Base-by-base conservation (phyloP, 2,329 filamentous ascomycete species). In the Aspergillus niger region DNA sequence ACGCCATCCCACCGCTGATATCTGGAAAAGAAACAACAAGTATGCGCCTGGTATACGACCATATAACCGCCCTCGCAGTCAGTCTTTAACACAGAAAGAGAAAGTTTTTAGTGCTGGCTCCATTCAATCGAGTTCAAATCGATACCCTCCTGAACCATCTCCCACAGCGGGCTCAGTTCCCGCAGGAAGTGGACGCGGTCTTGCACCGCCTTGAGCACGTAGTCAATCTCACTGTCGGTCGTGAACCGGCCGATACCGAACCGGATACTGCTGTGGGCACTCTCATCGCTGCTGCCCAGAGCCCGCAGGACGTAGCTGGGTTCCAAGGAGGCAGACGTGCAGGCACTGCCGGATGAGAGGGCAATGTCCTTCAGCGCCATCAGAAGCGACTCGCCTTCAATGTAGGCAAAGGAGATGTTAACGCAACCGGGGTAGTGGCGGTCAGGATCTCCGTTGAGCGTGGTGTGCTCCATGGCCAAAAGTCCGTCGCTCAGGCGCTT, bases 331-430 rank as follows among this genome's bases (percentile, higher is more conserved):
- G 95, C 95, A 4, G 94, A 98, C 2, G 95, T 99, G 80, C 95
- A 99, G 5, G 95, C 95, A 72, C 92, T 97, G 59, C 95, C 95
- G 0, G 95, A 99, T 6, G 94, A 98, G 38, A 99, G 82, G 0
- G 95, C 95, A 77, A 99, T 97, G 69, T 99, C 95, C 80, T 99
- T 99, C 49, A 99, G 81, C 0, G 95, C 95, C 95, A 99, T 99
- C 65, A 99, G 85, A 1, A 99, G 88, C 2, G 95, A 98, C 79
- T 99, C 95, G 67, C 95, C 95, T 79, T 99, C 95, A 4, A 99
- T 92, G 72, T 99, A 99, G 36, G 95, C 94, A 73, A 99, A 99
- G 0, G 95, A 99, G 10, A 99, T 91, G 76, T 99, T 99, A 63
- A 99, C 94, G 70, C 95, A 99, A 64, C 95, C 95, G 2, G 95